Base-by-base conservation (phyloP, 2,329 filamentous ascomycete genomes). In the Exophiala mesophila region DNA sequence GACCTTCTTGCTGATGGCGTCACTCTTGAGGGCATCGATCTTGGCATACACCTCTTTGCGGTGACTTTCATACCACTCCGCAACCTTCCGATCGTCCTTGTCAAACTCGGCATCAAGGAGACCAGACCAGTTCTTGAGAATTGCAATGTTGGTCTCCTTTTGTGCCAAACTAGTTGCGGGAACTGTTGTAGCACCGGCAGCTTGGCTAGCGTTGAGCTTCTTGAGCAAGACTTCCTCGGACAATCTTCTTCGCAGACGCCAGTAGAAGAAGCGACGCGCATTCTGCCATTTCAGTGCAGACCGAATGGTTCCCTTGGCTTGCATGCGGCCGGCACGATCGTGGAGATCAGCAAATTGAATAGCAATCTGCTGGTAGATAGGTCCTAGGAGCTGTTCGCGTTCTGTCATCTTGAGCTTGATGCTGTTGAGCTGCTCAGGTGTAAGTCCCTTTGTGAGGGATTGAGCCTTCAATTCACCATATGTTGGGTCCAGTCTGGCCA, bases 221-320 rank as follows among this genome's bases (percentile, higher is more conserved):
- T 89, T 92, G 65, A 98, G 77, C 57, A 98, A 88, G 67, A 94
- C 87, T 71, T 98, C 92, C 72, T 98, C 92, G 68, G 94, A 97
- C 63, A 98, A 77, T 70, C 92, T 82, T 63, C 92, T 85, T 67
- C 94, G 89, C 50, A 96, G 83, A 68, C 92, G 90, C 92, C 94
- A 98, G 84, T 97, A 98, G 77, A 98, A 97, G 86, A 92, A 97
- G 62, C 90, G 84, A 54, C 92, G 83, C 7, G 90, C 83, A 57
- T 95, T 85, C 63, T 79, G 75, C 92, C 90, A 97, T 59, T 83
- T 78, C 29, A 98, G 76, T 9, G 81, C 71, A 57, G 85, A 78
- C 51, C 92, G 88, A 59, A 98, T 95, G 44, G 85, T 83, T 50
- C 88, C 85, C 82, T 98, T 98, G 67, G 92, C 92, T 73, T 95